Evolutionary conservation across 2,329 filamentous ascomycete species (phyloP), one percentile per base, ranked within the genome.

Genomic region (Lachnellula arida): DNA sequence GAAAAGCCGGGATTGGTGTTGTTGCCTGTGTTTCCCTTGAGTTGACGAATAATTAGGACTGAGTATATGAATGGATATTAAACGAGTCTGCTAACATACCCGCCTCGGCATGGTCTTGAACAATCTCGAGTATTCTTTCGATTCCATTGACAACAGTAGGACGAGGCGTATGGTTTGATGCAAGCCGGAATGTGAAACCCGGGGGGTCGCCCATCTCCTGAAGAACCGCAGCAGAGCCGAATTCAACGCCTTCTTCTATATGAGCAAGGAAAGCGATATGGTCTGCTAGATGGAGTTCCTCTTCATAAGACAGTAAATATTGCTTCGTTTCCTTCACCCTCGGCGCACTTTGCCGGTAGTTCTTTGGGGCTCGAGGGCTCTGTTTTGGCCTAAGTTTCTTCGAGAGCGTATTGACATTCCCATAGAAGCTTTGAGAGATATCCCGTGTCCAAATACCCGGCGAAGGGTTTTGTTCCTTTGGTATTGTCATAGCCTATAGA

Each of bases 361-460:
- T 47, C 1, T n/a, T n/a, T 23, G 56, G 46, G 4, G 7, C 15
- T 4, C 19, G 15, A 44, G 42, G 42, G 12, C 42, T 44, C 42
- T 44, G 12, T 4, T 44, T 19, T 17, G 5, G 7, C 5, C 25
- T 44, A 12, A 44, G 19, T 44, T 14, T 44, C 2, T 22, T 12
- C 2, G 42, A 44, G 22, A 44, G 42, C 42, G 7, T 25, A 12
- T 44, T 23, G 1, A 44, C 19, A 22, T 17, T 44, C 19, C 42
- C 19, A 22, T 44, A 23, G 19, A 44, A 44, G 7, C 19, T 44
- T 23, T 25, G n/a, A 8, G 42, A 44, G 5, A 44, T 5, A 4
- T 42, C 48, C 0, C 51, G 35, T 68, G 55, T 77, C 64, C 65
- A 68, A n/a, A 55, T 15, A 40, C 62, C 53, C 14, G 54, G 50